phyloP scores from a whole-genome alignment of 2,329 filamentous ascomycete species.

The Hymenoscyphus fraxineus region DNA sequence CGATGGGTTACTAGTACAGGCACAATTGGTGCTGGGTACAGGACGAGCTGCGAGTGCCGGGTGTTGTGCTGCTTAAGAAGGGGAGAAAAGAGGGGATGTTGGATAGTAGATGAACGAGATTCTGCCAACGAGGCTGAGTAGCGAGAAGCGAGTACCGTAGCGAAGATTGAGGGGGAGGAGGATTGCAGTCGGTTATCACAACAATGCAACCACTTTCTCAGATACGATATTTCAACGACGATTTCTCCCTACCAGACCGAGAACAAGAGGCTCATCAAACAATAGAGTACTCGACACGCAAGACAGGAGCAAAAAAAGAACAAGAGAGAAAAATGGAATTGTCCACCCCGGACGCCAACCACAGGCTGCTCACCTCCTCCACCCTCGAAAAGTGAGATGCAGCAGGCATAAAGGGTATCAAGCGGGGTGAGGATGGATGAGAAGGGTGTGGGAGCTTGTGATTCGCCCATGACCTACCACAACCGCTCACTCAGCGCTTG shows the following conservation, averaged over 20 bases:
- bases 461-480: not conserved
- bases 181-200: not conserved
- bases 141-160: not conserved
- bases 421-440: not conserved
- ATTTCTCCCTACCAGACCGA: not conserved
- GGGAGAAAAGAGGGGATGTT: constrained; percentile 5
- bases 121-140: constrained; percentile 9
- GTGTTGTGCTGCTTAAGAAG: constrained; percentile 5
- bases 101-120: not conserved
- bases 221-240: not conserved
- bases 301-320: not conserved
- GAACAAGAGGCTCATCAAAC: constrained; percentile 1
- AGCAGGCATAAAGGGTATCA: not conserved
- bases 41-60: not conserved
- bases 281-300: not conserved
- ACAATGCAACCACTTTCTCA: not conserved
- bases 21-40: not conserved
- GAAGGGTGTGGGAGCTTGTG: not conserved
- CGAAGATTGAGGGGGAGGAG: not conserved
- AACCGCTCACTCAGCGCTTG: not conserved
- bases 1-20: not conserved
- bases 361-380: not conserved
- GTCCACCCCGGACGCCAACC: not conserved
- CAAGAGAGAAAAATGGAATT: not conserved
- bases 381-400: not conserved